Evolutionary conservation across 371 early-diverging fungal species (phyloP).

Genomic region (Mortierella sp.): DNA sequence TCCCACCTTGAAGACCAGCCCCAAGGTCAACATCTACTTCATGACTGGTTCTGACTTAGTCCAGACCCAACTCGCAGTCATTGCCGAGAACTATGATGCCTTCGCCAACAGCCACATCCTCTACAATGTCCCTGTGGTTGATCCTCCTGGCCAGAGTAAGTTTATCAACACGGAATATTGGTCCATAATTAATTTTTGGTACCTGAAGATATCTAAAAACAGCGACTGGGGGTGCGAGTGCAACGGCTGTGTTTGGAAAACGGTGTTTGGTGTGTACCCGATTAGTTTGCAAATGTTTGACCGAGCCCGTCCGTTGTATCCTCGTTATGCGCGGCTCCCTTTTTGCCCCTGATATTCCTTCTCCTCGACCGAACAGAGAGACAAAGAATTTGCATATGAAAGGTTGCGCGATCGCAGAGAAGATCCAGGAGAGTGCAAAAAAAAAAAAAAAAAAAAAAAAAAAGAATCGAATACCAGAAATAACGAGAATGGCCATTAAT

Average conservation of each 20-base stretch:
- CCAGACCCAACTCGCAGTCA: slow-evolving; percentile 19
- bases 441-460: no score
- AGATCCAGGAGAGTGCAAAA: not conserved
- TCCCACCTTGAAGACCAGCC: slow-evolving; percentile 24
- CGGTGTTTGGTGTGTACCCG: no score
- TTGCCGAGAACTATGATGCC: slow-evolving; percentile 19
- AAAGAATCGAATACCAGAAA: no score
- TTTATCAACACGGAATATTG: no score
- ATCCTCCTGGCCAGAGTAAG: slow-evolving; percentile 51
- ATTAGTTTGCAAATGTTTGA: not conserved
- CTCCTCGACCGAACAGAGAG: slow-evolving; percentile 9
- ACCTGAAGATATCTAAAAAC: no score
- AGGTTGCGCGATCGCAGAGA: not conserved
- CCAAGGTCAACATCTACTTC: slow-evolving; percentile 36
- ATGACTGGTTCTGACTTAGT: slow-evolving; percentile 35
- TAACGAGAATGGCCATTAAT: no score
- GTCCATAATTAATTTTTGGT: no score
- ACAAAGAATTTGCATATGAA: not conserved
- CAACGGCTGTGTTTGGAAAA: no score
- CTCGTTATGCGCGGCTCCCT: slow-evolving; percentile 11
- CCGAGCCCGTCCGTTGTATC: slow-evolving; percentile 5
- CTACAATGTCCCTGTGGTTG: slow-evolving; percentile 35
- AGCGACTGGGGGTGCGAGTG: no score
- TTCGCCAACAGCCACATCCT: not conserved
- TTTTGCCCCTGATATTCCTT: not conserved